Evolutionary conservation across 2,329 filamentous ascomycete species (phyloP).

Genomic region (Colletotrichum navitas): DNA sequence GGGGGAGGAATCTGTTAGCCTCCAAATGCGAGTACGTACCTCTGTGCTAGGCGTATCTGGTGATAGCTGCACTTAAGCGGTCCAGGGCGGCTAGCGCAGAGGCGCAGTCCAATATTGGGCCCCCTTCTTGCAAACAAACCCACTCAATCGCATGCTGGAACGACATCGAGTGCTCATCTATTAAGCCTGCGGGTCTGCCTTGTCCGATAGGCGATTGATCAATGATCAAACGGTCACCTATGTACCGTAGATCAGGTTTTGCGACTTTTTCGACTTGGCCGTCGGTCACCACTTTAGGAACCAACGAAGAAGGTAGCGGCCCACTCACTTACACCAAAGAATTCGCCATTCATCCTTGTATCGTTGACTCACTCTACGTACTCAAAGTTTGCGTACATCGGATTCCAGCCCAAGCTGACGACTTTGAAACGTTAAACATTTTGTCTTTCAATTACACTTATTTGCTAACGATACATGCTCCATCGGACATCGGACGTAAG

Average conservation of each 20-base stretch:
- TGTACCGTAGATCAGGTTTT: not conserved
- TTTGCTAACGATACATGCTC: slow-evolving; percentile 19
- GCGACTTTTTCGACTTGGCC: not conserved
- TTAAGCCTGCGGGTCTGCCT: slow-evolving; percentile 27
- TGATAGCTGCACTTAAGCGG: slow-evolving; percentile 2
- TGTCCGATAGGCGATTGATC: not conserved
- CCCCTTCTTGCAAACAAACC: slow-evolving; percentile 7
- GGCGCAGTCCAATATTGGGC: slow-evolving; percentile 30
- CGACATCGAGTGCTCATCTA: not conserved
- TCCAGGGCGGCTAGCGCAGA: slow-evolving; percentile 15
- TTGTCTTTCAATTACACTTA: not conserved
- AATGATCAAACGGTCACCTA: slow-evolving; percentile 4
- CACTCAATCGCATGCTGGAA: not conserved
- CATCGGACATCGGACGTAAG: not conserved
- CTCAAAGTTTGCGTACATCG: not conserved
- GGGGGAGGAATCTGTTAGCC: not conserved
- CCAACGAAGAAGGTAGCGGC: not conserved
- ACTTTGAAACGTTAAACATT: not conserved
- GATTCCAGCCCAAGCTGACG: slow-evolving; percentile 12
- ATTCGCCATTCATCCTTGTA: not conserved
- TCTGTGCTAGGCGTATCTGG: slow-evolving; percentile 2
- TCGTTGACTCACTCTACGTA: not conserved
- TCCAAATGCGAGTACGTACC: slow-evolving; percentile 16
- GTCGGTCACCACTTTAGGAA: slow-evolving; percentile 26
- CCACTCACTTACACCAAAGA: not conserved